Conservation (phyloP, 2,329 filamentous ascomycete species). For the Westerdykella sp. region DNA sequence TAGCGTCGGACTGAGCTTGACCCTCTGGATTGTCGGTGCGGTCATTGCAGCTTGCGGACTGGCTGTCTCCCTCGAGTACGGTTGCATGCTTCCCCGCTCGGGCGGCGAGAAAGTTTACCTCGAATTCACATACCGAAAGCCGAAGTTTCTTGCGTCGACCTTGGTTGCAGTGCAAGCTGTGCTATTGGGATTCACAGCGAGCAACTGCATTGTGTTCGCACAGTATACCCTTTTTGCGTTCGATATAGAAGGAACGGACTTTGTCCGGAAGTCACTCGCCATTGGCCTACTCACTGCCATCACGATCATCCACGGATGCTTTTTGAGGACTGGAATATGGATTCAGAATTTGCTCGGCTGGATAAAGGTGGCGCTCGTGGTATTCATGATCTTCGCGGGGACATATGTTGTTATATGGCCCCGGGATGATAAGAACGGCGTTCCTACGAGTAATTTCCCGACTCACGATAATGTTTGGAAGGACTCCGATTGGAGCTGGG, state of each 20-base stretch:
- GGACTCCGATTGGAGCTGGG: conserved; percentile 63
- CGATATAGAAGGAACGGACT: conserved; percentile 46
- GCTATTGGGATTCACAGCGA: conserved; percentile 60
- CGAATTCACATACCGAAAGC: conserved; percentile 60
- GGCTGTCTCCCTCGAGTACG: conserved; percentile 59
- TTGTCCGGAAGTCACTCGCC: conserved; percentile 49
- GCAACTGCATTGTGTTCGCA: conserved; percentile 64
- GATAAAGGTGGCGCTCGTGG: conserved; percentile 35
- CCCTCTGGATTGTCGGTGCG: conserved; percentile 59
- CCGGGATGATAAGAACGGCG: conserved; percentile 11
- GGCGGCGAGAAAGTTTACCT: conserved; percentile 65
- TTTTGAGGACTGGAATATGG: conserved; percentile 31
- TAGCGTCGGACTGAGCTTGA: conserved; percentile 57
- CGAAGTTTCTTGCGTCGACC: conserved; percentile 58
- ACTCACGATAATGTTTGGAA: conserved; percentile 55
- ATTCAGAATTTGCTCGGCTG: conserved; percentile 38
- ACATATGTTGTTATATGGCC: conserved; percentile 31
- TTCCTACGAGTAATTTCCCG: conserved; percentile 17
- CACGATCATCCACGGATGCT: conserved; percentile 35
- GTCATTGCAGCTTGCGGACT: conserved; percentile 56
- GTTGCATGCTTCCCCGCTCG: conserved; percentile 63
- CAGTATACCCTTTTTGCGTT: conserved; percentile 59
- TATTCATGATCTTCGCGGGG: conserved; percentile 37
- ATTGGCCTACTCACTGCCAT: conserved; percentile 35
- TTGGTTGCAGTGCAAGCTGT: conserved; percentile 59